phyloP scores from a whole-genome alignment of 371 early-diverging fungal species.

The Syncephalastrum sp. region DNA sequence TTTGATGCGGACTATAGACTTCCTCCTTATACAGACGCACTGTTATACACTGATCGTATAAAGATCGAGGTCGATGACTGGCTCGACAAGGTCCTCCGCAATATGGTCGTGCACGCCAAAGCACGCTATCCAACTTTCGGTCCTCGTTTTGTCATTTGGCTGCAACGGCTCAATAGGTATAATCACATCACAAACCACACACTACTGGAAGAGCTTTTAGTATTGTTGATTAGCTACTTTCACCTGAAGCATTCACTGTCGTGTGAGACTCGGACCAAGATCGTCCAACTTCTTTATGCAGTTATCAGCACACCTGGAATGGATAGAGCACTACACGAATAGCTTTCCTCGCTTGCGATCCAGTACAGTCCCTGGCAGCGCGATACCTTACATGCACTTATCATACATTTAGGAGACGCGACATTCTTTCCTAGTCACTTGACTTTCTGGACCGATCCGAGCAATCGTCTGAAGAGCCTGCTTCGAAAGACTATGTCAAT shows the following conservation, averaged over 20 bases:
- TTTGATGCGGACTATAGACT: too few species aligned
- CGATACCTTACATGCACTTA: neutral
- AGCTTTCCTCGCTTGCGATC: slow-evolving; percentile 51
- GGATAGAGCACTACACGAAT: slow-evolving; percentile 59
- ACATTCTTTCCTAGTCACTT: slow-evolving; percentile 22
- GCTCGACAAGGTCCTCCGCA: too few species aligned
- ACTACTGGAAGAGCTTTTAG: too few species aligned
- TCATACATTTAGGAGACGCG: slow-evolving; percentile 40
- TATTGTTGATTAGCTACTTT: slow-evolving; percentile 43
- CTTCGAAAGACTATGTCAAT: slow-evolving; percentile 62
- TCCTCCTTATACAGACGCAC: too few species aligned
- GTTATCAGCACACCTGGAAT: slow-evolving; percentile 60
- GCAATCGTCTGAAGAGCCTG: slow-evolving; percentile 7
- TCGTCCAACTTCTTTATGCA: slow-evolving; percentile 60
- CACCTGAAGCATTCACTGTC: slow-evolving; percentile 67
- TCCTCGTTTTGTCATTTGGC: too few species aligned
- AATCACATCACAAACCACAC: neutral
- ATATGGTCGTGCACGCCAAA: too few species aligned
- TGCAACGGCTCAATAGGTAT: too few species aligned
- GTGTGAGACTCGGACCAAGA: slow-evolving; percentile 54
- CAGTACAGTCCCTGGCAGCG: slow-evolving; percentile 38
- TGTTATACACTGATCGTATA: too few species aligned
- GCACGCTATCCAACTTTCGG: too few species aligned
- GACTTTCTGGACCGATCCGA: too few species aligned
- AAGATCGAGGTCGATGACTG: too few species aligned